Percentiles rank a stretch among this genome's conserved stretches.
phyloP scores from a whole-genome alignment of 768 basidiomycete genomes.

The Gymnopilus dilepis region DNA sequence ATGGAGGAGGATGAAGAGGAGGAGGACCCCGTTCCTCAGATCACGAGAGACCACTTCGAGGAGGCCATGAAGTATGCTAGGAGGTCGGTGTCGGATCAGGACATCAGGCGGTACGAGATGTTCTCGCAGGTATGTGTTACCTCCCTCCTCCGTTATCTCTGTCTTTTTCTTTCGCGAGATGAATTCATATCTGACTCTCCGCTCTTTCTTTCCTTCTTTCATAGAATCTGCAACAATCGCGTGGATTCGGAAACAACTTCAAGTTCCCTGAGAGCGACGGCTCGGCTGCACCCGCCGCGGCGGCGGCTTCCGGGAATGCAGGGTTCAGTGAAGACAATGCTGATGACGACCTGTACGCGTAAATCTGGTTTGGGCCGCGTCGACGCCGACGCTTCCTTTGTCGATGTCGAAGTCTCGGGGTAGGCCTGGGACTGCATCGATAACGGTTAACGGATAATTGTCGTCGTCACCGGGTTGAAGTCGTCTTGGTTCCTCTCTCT shows the following conservation, averaged over 20 bases:
- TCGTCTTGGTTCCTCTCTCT: conserved; percentile 4
- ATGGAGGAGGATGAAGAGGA: conserved; percentile 79
- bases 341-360: conserved; percentile 94
- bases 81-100: conserved; percentile 94
- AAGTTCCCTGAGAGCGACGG: conserved; percentile 90
- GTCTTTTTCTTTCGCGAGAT: not conserved
- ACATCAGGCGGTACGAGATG: conserved; percentile 98
- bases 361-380: conserved; percentile 23
- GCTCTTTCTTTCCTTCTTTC: conserved; percentile 14
- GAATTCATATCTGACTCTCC: conserved; percentile 1
- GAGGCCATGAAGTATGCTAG: conserved; percentile 98
- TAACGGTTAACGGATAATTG: not conserved
- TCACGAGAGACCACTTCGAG: conserved; percentile 94
- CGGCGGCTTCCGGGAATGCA: conserved; percentile 59
- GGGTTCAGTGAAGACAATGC: conserved; percentile 85
- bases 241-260: conserved; percentile 94
- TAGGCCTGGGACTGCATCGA: not conserved
- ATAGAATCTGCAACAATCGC: conserved; percentile 88
- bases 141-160: conserved; percentile 3
- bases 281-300: conserved; percentile 44
- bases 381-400: not conserved
- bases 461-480: too few relatives aligned
- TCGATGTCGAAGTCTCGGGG: not conserved
- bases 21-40: conserved; percentile 91
- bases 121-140: conserved; percentile 76